These are phyloP conservation scores for Verticillium klebahnii DNA, from an alignment of 2,329 filamentous ascomycete species.

Conservation along the genomic window DNA sequence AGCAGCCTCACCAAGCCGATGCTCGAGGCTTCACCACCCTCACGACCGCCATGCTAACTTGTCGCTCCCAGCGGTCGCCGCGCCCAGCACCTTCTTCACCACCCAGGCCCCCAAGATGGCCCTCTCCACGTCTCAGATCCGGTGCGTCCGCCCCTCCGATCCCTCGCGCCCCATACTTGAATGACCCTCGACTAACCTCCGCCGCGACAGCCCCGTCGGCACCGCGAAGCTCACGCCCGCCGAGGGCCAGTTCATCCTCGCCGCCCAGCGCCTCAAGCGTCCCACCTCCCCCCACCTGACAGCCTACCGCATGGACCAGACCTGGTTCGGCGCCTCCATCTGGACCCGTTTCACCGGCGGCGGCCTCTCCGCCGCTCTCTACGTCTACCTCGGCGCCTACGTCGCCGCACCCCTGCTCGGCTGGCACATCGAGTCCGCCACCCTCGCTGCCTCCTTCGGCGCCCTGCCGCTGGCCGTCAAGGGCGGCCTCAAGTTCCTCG, in stretches of 20 bases:
- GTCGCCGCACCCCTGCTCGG: constrained; percentile 72
- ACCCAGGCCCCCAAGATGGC: constrained; percentile 42
- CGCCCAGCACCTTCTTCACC: constrained; percentile 41
- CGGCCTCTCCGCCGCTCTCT: constrained; percentile 67
- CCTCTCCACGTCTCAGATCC: constrained; percentile 38
- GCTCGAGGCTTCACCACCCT: no score
- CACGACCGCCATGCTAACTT: constrained; percentile 10
- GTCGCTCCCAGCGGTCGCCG: constrained; percentile 19
- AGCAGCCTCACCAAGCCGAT: not conserved
- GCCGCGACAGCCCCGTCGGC: constrained; percentile 40
- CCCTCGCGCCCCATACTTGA: not conserved
- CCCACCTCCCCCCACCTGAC: constrained; percentile 79
- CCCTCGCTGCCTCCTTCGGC: constrained; percentile 57
- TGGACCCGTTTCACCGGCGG: constrained; percentile 83
- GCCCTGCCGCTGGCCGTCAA: constrained; percentile 56
- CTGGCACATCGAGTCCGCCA: constrained; percentile 54
- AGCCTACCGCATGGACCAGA: constrained; percentile 85
- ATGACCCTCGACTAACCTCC: not conserved
- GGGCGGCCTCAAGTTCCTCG: constrained; percentile 49
- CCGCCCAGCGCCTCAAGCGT: constrained; percentile 72
- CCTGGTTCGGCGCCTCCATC: constrained; percentile 68
- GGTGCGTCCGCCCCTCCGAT: constrained; percentile 29
- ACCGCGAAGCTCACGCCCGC: constrained; percentile 52
- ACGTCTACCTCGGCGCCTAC: constrained; percentile 77
- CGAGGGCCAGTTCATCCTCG: constrained; percentile 63